A percentile compares a stretch with the other conserved stretches of the same genome.
phyloP scores from a whole-genome alignment of 352 stramenopile species.

The Chrysophaeum taylorii region DNA sequence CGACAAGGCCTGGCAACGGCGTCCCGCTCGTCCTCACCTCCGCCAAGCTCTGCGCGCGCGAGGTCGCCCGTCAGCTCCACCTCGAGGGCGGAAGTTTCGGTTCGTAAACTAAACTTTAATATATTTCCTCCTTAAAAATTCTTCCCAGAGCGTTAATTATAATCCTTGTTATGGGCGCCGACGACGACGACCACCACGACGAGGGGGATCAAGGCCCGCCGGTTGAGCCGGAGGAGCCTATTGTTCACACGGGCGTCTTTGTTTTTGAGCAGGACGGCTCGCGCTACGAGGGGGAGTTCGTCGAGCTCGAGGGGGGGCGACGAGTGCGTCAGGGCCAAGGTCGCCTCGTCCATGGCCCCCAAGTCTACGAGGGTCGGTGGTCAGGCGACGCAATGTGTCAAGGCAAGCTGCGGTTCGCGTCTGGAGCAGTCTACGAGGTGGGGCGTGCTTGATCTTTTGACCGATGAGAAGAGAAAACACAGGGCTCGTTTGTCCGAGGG shows the following conservation, averaged over 20 bases:
- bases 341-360: background rate
- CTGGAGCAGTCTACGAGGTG: constrained; percentile 56
- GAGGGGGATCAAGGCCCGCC: too few relatives aligned
- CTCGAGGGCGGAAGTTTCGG: too few relatives aligned
- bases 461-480: too few relatives aligned
- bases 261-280: too few relatives aligned
- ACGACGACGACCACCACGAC: too few relatives aligned
- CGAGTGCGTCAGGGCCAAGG: background rate
- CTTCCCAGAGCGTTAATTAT: too few relatives aligned
- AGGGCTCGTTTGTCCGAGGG: constrained; percentile 55
- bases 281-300: background rate
- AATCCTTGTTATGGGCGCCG: too few relatives aligned
- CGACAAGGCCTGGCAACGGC: constrained; percentile 56
- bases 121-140: too few relatives aligned
- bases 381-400: background rate
- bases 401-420: constrained; percentile 51
- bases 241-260: too few relatives aligned
- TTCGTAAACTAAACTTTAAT: too few relatives aligned
- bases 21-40: constrained; percentile 59
- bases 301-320: background rate
- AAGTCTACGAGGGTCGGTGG: constrained; percentile 14
- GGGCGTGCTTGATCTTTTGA: too few relatives aligned
- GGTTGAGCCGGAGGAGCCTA: too few relatives aligned
- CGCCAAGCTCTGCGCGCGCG: constrained; percentile 38
- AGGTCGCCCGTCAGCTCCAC: background rate